phyloP scores from a whole-genome alignment of 1,139 yeast genomes.

The Arxiozyma slooffiae region DNA sequence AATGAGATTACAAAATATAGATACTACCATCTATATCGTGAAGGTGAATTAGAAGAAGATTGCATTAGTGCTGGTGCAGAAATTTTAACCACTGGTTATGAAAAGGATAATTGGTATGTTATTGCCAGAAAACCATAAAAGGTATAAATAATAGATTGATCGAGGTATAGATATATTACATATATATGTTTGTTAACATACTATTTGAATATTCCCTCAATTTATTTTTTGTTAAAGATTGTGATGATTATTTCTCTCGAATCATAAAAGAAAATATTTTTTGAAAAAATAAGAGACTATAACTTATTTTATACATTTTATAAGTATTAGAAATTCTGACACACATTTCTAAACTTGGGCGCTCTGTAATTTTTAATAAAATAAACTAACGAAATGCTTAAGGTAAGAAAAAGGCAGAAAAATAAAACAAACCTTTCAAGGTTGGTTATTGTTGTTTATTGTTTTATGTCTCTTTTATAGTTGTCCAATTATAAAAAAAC shows the following conservation, averaged over 20 bases:
- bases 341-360: no score
- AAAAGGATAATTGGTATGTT: constrained; percentile 92
- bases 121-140: constrained; percentile 33
- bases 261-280: no score
- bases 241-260: background rate
- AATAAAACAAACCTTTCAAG: no score
- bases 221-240: background rate
- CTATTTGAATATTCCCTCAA: background rate
- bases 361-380: no score
- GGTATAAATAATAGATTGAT: background rate
- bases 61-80: constrained; percentile 57
- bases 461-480: no score
- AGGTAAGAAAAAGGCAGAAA: no score
- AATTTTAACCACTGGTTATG: constrained; percentile 70
- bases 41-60: constrained; percentile 73
- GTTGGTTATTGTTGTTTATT: no score
- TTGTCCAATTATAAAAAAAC: no score
- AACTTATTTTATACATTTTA: no score
- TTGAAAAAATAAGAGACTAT: no score
- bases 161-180: background rate
- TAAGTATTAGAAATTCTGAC: no score
- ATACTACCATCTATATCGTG: constrained; percentile 73
- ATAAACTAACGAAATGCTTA: no score
- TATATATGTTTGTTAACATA: background rate
- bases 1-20: constrained; percentile 51